phyloP scores from a whole-genome alignment of 768 basidiomycete genomes.

The Kwoniella europaea region DNA sequence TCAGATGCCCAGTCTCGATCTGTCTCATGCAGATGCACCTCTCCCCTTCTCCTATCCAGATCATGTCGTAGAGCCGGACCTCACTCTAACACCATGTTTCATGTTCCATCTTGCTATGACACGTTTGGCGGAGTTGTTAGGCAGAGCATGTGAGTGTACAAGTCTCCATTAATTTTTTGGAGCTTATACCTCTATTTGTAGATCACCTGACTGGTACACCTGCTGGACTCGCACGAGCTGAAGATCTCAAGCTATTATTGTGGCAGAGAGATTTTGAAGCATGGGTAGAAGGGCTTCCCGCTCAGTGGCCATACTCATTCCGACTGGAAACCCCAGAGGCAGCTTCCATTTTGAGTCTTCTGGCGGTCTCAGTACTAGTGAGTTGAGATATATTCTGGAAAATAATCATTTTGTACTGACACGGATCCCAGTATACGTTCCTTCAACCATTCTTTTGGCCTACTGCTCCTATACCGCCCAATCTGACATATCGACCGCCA shows the following conservation, averaged over 20 bases:
- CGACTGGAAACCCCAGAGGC: conserved; percentile 16
- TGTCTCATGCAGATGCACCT: conserved; percentile 11
- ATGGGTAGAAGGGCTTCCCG: conserved; percentile 10
- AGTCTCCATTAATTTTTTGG: neutral
- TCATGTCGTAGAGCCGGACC: conserved; percentile 7
- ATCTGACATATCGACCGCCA: conserved; percentile 21
- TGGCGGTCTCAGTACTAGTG: conserved; percentile 13
- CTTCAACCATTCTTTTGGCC: conserved; percentile 21
- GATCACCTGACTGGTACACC: conserved; percentile 13
- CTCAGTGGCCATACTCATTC: conserved; percentile 12
- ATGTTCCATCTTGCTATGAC: conserved; percentile 16
- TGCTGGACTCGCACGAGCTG: conserved; percentile 7
- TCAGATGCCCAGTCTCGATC: conserved; percentile 20
- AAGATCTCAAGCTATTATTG: conserved; percentile 11
- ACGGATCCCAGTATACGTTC: conserved; percentile 9
- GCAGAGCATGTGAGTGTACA: conserved; percentile 12
- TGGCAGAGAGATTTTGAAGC: conserved; percentile 18
- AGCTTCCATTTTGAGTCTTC: conserved; percentile 9
- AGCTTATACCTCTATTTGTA: neutral
- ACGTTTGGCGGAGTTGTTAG: conserved; percentile 14
- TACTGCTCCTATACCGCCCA: conserved; percentile 9
- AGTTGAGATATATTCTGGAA: neutral
- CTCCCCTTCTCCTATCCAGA: conserved; percentile 15
- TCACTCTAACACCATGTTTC: conserved; percentile 9
- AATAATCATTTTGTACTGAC: neutral